These are phyloP conservation scores for Pseudocercospora musae DNA, from an alignment of 2,329 filamentous ascomycete species.

Conservation along the genomic window DNA sequence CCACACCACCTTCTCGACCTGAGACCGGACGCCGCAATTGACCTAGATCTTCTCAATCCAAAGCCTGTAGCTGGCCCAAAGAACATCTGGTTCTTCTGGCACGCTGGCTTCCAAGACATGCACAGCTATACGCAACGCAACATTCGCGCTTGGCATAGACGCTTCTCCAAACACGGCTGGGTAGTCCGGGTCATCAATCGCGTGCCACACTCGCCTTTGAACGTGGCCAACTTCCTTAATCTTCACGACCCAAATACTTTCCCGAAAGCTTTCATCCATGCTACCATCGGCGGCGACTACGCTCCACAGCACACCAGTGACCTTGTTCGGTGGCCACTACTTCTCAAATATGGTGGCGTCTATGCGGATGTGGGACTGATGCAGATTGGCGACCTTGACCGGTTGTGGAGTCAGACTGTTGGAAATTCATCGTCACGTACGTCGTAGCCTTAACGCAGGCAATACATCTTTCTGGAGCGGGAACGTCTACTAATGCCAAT, in stretches of 20 bases:
- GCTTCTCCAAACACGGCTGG: constrained; percentile 54
- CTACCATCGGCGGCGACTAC: constrained; percentile 50
- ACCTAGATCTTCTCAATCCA: constrained; percentile 43
- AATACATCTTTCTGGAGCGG: background rate
- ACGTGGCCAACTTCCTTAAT: constrained; percentile 52
- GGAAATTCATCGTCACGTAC: constrained; percentile 46
- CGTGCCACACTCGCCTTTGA: constrained; percentile 43
- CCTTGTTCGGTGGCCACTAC: constrained; percentile 55
- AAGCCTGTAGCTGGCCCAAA: constrained; percentile 45
- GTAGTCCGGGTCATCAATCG: constrained; percentile 52
- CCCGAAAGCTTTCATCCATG: constrained; percentile 51
- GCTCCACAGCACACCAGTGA: constrained; percentile 56
- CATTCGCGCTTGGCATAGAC: constrained; percentile 53
- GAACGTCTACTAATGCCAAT: background rate
- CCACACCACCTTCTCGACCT: constrained; percentile 44
- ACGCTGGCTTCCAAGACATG: constrained; percentile 49
- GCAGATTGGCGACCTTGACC: constrained; percentile 56
- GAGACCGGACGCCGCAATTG: constrained; percentile 47
- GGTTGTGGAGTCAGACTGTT: constrained; percentile 52
- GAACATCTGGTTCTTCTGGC: constrained; percentile 60
- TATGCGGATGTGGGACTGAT: constrained; percentile 58
- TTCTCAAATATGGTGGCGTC: constrained; percentile 57
- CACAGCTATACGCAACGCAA: constrained; percentile 54
- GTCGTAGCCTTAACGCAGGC: background rate
- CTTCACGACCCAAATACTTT: constrained; percentile 44